These are phyloP conservation scores for Candida lessepsii DNA, from an alignment of 805 yeast species.

Conservation along the genomic window DNA sequence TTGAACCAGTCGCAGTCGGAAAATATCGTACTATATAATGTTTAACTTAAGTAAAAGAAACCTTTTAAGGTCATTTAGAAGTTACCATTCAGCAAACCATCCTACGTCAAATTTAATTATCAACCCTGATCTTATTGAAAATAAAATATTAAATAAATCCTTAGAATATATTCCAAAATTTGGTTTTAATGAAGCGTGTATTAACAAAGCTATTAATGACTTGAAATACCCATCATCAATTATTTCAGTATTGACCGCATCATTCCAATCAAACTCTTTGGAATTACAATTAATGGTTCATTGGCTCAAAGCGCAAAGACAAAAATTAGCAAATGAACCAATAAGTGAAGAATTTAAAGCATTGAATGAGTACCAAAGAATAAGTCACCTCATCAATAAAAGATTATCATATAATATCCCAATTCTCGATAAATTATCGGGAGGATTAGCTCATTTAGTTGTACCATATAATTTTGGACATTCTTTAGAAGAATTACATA, in stretches of 20 bases:
- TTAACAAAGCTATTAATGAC: conserved; percentile 48
- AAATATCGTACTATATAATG: too few species aligned
- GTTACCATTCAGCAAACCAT: conserved; percentile 39
- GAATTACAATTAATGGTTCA: conserved; percentile 57
- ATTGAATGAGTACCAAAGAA: conserved; percentile 42
- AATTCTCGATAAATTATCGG: conserved; percentile 40
- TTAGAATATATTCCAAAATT: conserved; percentile 44
- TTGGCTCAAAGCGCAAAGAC: conserved; percentile 46
- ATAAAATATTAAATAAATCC: conserved; percentile 39
- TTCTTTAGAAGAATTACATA: conserved; percentile 67
- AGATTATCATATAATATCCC: conserved; percentile 55
- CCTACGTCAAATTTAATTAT: conserved; percentile 34
- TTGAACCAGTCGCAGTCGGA: too few species aligned
- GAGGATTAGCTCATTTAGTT: conserved; percentile 60
- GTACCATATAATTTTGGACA: conserved; percentile 58
- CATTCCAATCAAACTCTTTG: conserved; percentile 43
- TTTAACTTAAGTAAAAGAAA: not conserved
- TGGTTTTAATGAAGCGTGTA: conserved; percentile 52
- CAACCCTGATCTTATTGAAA: conserved; percentile 34
- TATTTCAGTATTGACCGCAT: conserved; percentile 37
- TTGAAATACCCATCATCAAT: conserved; percentile 54
- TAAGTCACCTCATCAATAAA: conserved; percentile 44
- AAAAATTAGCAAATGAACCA: conserved; percentile 29
- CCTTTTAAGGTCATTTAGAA: not conserved
- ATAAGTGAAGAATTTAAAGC: conserved; percentile 13